phyloP scores from a whole-genome alignment of 257 asterid species.

The Scutellaria barbata region DNA sequence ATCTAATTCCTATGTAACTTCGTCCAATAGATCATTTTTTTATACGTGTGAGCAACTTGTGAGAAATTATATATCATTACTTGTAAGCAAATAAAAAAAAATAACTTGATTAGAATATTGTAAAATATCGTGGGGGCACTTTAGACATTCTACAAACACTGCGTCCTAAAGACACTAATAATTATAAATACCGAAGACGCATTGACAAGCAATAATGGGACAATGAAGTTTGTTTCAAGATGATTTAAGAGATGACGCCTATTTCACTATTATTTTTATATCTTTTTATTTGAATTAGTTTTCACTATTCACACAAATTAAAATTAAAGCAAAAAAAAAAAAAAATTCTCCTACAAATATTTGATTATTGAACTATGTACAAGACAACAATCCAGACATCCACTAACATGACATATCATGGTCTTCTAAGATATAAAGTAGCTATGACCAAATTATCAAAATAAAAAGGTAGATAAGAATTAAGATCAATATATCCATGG shows the following conservation, averaged over 20 bases:
- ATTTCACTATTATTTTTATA: not conserved
- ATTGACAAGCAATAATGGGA: conserved; percentile 24
- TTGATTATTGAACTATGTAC: too few relatives aligned
- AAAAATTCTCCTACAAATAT: not conserved
- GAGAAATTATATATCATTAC: not conserved
- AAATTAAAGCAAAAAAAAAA: not conserved
- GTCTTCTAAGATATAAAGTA: too few relatives aligned
- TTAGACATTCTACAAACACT: conserved; percentile 1
- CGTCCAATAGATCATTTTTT: too few relatives aligned
- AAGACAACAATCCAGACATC: too few relatives aligned
- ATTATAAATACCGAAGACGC: not conserved
- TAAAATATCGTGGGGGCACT: conserved; percentile 3
- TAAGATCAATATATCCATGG: not conserved
- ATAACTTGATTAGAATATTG: not conserved
- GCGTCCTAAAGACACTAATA: not conserved
- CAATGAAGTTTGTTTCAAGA: conserved; percentile 29
- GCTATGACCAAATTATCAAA: too few relatives aligned
- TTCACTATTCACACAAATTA: not conserved
- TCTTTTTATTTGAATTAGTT: not conserved
- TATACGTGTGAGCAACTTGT: too few relatives aligned
- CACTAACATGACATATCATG: too few relatives aligned
- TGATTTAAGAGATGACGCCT: conserved; percentile 39
- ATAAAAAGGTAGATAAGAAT: not conserved
- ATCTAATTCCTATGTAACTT: too few relatives aligned
- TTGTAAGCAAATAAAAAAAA: too few relatives aligned